Evolutionary conservation across 306 rosid genomes (phyloP), one percentile per base, ranked within the genome.

Genomic region (Castanopsis chinensis): DNA sequence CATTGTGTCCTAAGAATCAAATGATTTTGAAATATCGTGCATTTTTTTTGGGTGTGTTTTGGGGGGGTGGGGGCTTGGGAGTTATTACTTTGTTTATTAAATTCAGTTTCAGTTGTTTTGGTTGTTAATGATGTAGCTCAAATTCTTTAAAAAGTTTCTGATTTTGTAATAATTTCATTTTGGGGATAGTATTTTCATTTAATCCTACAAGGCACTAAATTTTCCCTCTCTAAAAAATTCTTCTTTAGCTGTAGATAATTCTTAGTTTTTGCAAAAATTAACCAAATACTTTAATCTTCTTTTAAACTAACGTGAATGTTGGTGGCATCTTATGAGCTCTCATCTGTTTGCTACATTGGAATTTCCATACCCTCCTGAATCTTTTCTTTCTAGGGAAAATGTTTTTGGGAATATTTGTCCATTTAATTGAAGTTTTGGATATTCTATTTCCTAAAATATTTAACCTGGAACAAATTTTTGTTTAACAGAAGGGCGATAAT

Each of bases 401-500:
- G 55, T 37, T 61, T n/a, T 30, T 27, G 51, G 43, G 52, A 49
- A 10, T 14, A 35, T 5, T 27, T 52, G 17, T 43, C 64, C 57
- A 68, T 58, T 19, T 59, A 43, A 64, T 67, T n/a, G 41, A 72
- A 25, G 33, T 73, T 67, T 35, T 76, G 49, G 53, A 57, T 59
- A 4, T 75, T 49, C 53, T 23, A 37, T 49, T 77, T 60, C 77
- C 75, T 64, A 68, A 61, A 45, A 55, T 61, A 72, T 88, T 76
- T 79, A 21, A 21, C 52, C 64, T 77, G 53, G 53, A 55, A 78
- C 71, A 72, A 78, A 32, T 75, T 72, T 82, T 53, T 61, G 20
- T 79, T 82, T 71, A 45, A 73, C 86, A 95, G 99, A 94, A 83
- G 76, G 82, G 60, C 32, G 76, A 30, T 41, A 18, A 27, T 80